phyloP scores from a whole-genome alignment of 2,329 filamentous ascomycete genomes.

The Zalaria sp. region DNA sequence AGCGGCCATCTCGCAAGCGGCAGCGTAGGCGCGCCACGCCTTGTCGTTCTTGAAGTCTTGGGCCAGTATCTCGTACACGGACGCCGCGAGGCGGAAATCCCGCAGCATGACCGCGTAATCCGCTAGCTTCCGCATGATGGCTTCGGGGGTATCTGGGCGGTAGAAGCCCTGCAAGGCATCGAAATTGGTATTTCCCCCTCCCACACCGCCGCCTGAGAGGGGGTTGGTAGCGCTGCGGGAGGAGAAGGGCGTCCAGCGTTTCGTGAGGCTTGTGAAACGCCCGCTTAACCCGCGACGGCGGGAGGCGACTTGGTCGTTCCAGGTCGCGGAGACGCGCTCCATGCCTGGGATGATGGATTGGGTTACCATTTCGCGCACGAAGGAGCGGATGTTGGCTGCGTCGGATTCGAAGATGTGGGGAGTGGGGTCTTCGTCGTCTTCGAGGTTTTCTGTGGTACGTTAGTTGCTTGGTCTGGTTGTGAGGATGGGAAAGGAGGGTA shows the following conservation, averaged over 20 bases:
- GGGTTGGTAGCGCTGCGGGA: constrained; percentile 44
- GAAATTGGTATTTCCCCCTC: constrained; percentile 47
- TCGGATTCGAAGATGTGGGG: constrained; percentile 87
- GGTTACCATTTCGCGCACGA: constrained; percentile 87
- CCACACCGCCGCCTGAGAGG: constrained; percentile 30
- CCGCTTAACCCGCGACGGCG: constrained; percentile 77
- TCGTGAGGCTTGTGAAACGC: constrained; percentile 86
- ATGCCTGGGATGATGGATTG: constrained; percentile 92
- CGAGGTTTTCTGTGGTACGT: constrained; percentile 30
- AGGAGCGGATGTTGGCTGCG: constrained; percentile 70
- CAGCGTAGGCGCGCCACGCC: constrained; percentile 91
- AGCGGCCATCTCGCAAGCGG: constrained; percentile 88
- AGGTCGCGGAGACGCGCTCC: constrained; percentile 80
- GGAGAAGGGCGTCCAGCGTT: constrained; percentile 77
- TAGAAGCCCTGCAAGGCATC: constrained; percentile 70
- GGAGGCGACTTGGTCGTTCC: constrained; percentile 96
- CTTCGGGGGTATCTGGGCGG: constrained; percentile 69
- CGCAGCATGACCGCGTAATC: constrained; percentile 96
- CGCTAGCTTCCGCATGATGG: constrained; percentile 80
- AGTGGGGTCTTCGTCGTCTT: constrained; percentile 56
- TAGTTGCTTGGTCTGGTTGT: no score
- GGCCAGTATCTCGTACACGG: constrained; percentile 79
- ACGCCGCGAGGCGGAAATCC: constrained; percentile 86
- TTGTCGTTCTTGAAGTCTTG: constrained; percentile 90
- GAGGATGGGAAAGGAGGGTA: no score